Evolutionary conservation across 1,284 basidiomycete species (phyloP), one percentile per base, ranked within the genome.

Genomic region (Porodaedalea pini): DNA sequence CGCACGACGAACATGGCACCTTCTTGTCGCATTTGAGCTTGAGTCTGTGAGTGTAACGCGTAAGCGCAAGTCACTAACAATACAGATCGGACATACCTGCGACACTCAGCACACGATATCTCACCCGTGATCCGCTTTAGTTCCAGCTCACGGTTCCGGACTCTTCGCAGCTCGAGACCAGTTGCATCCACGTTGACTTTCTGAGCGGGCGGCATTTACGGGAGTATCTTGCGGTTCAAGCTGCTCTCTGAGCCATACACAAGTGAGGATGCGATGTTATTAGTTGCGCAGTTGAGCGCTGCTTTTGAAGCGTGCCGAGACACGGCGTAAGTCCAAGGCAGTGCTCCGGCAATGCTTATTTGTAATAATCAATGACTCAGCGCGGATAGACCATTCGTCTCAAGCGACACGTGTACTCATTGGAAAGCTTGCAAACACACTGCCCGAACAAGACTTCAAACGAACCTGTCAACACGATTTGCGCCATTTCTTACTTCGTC

Each of bases 11-110:
- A 39, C 56, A 57, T n/a, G 56, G 56, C 17, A 57, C 48, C 29
- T 57, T 57, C 50, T 57, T 57, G n/a, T 57, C 56, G 31, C 56
- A 57, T 36, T 52, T 51, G 13, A 57, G 49, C 34, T 57, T 57
- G 23, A 57, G 23, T 43, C 56, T 57, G 37, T 40, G n/a, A 21
- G 15, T 25, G 17, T 1, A 1, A 56, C 4, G 11, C 19, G 4
- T 21, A 32, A 32, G 32, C 41, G 29, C 8, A 23, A 19, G 17
- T 21, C 17, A 17, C 19, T 19, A 23, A 21, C 11, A 55, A 8
- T 21, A 21, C 15, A 13, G 56, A 29, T 44, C 45, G 25, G 40
- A 40, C 56, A 17, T 19, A 57, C 56, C 56, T 40, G 21, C 50
- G 34, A 44, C 56, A 57, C 25, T 57, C 56, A 3, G 56, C 56